Conservation (phyloP, 2,329 filamentous ascomycete species). For the Phialophora verrucosa region DNA sequence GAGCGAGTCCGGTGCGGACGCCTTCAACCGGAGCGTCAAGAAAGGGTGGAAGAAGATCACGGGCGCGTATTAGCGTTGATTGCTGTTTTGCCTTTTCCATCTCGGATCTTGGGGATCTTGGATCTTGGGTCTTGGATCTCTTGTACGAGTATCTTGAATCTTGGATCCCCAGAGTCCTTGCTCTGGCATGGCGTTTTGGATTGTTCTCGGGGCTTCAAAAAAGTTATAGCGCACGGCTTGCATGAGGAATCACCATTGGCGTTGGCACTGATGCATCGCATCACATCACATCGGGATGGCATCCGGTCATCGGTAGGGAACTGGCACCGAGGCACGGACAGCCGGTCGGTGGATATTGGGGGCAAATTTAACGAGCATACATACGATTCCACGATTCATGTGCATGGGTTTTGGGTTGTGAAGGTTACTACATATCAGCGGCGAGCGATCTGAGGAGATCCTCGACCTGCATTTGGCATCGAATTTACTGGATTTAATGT, state of each 20-base stretch:
- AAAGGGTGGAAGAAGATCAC: conserved; percentile 39
- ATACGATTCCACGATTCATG: not conserved
- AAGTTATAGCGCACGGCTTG: not conserved
- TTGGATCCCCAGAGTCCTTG: conserved; percentile 1
- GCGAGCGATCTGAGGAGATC: not conserved
- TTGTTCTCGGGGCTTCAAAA: not conserved
- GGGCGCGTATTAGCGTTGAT: conserved; percentile 11
- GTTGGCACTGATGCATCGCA: not conserved
- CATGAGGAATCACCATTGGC: not conserved
- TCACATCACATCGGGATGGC: not conserved
- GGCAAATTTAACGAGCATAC: conserved; percentile 9
- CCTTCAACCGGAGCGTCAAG: conserved; percentile 37
- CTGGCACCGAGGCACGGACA: not conserved
- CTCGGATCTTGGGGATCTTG: conserved; percentile 1
- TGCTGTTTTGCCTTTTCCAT: not conserved
- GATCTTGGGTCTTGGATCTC: not conserved
- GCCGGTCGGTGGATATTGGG: conserved; percentile 6
- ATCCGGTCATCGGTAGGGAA: not conserved
- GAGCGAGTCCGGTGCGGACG: conserved; percentile 38
- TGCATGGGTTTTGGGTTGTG: not conserved
- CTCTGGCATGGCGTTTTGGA: conserved; percentile 28
- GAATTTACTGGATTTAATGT: not conserved
- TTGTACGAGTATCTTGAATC: not conserved
- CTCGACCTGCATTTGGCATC: not conserved
- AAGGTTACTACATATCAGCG: not conserved